Evolutionary conservation across 345 rosid genomes (phyloP).

Genomic region (Turritis glabra): DNA sequence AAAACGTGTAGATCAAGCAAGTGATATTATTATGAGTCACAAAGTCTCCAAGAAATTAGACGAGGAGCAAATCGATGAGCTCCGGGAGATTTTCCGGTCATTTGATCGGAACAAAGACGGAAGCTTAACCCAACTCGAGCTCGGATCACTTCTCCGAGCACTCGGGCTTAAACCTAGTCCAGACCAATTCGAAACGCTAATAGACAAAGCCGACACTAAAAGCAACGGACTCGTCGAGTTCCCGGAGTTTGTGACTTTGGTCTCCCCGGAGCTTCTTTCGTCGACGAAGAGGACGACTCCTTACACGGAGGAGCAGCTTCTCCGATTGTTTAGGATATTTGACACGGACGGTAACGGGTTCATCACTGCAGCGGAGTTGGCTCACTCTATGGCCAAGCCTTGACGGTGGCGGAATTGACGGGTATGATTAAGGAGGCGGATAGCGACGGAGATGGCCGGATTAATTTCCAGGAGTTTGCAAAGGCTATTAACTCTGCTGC

Average conservation of each 20-base stretch:
- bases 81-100: constrained; percentile 78
- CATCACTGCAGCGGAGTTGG: constrained; percentile 80
- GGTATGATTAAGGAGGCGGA: constrained; percentile 98
- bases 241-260: constrained; percentile 76
- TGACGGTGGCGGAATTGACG: constrained; percentile 75
- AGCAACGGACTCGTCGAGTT: constrained; percentile 88
- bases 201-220: constrained; percentile 75
- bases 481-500: constrained; percentile 89
- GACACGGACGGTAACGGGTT: constrained; percentile 81
- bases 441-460: constrained; percentile 86
- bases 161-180: constrained; percentile 71
- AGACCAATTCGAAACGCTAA: constrained; percentile 68
- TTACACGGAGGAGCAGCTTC: constrained; percentile 72
- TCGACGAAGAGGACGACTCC: constrained; percentile 57
- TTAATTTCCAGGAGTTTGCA: constrained; percentile 73
- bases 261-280: constrained; percentile 72
- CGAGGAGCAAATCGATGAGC: constrained; percentile 76
- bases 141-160: constrained; percentile 83
- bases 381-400: constrained; percentile 84
- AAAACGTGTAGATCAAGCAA: constrained; percentile 27
- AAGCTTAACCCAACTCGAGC: constrained; percentile 82
- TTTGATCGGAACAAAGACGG: constrained; percentile 90
- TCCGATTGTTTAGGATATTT: constrained; percentile 63
- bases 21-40: constrained; percentile 44
- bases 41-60: constrained; percentile 57